Evolutionary conservation across 306 rosid species (phyloP), one percentile per base, ranked within the genome.

Genomic region (Gastrolobium villosum): DNA sequence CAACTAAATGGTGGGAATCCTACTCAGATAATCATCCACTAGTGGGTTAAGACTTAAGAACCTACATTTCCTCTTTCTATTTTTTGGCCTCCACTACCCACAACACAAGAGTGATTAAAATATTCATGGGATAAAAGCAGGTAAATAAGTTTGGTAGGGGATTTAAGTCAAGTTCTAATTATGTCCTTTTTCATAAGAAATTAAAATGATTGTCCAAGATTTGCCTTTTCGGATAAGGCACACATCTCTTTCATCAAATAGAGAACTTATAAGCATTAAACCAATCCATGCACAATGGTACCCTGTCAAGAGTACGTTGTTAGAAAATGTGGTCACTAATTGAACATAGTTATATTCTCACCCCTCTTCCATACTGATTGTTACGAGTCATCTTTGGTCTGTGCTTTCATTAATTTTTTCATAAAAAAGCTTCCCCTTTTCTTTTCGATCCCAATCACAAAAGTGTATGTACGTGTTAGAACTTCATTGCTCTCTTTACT

Each of bases 401-500:
- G 9, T 45, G 44, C 20, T 76, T 80, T 77, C 64, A 54, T 72
- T 65, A 68, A 74, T 60, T 7, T 49, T 53, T 49, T 31, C 30
- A 14, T 30, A 79, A n/a, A n/a, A n/a, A n/a, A n/a, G 10, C 6
- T 30, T 50, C 50, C 7, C 63, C 43, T 46, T 72, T 36, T 9
- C 4, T 62, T 49, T 61, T 49, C 46, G 61, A 76, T 50, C 62
- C 20, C 39, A 74, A 20, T 61, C 28, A 76, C 70, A 13, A 59
- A 59, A 83, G 71, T 63, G 61, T 43, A 20, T 20, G 26, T 20
- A 20, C 26, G 26, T 20, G 36, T 10, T 26, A 76, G 74, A 80
- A 56, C 48, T 60, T 66, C 8, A 35, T 62, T 84, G 83, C 80
- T 83, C 73, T 83, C 83, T 81, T 64, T 80, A 80, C 85, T 34